These are phyloP conservation scores for Irpex rosettiformis DNA, from an alignment of 1,284 basidiomycete genomes.

Conservation along the genomic window DNA sequence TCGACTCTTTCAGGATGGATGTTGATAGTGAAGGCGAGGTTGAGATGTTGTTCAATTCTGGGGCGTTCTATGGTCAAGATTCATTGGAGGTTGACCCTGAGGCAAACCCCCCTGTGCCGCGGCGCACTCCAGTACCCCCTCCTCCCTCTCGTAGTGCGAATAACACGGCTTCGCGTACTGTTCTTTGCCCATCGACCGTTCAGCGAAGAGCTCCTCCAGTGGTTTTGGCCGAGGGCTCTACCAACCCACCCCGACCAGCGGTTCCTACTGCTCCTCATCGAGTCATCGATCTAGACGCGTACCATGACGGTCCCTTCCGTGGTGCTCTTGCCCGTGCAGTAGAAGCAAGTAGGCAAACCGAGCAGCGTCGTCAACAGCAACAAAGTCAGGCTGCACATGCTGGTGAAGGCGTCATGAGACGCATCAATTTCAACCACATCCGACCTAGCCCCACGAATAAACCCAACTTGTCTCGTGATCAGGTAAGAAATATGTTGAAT, in stretches of 20 bases:
- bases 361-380: neutral
- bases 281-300: conserved; percentile 9
- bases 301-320: conserved; percentile 15
- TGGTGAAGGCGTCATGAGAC: too few relatives aligned
- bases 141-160: neutral
- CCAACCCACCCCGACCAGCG: too few relatives aligned
- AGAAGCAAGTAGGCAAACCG: conserved; percentile 1
- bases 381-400: neutral
- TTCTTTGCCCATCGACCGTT: neutral
- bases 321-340: conserved; percentile 10
- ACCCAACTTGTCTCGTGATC: too few relatives aligned
- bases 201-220: too few relatives aligned
- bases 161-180: neutral
- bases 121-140: neutral
- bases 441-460: too few relatives aligned
- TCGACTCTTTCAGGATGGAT: conserved; percentile 2
- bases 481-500: too few relatives aligned
- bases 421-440: too few relatives aligned
- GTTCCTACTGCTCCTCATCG: neutral
- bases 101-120: neutral
- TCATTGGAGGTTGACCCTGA: neutral
- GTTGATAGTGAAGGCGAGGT: conserved; percentile 9
- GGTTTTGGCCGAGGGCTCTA: neutral
- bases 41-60: neutral
- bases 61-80: neutral